These are phyloP conservation scores for Penicillium manginii DNA, from an alignment of 495 filamentous ascomycete genomes.

Conservation along the genomic window DNA sequence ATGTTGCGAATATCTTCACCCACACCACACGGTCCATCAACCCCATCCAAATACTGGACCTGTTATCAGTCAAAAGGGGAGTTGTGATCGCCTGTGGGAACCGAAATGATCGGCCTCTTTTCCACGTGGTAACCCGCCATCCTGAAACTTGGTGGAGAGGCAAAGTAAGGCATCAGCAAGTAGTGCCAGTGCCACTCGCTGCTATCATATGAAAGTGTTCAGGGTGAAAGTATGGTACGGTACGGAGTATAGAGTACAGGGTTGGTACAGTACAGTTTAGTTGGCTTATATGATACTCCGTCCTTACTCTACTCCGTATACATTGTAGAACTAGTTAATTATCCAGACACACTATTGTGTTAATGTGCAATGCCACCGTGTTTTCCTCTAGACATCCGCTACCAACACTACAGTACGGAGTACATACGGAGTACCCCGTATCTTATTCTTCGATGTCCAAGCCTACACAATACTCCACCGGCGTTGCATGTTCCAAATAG, in stretches of 20 bases:
- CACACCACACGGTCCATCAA: not conserved
- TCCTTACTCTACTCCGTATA: not conserved
- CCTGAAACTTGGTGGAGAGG: conserved; percentile 22
- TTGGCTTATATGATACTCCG: not conserved
- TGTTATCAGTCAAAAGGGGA: not conserved
- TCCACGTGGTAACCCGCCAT: conserved; percentile 21
- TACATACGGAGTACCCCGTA: not conserved
- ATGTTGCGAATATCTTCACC: conserved; percentile 1
- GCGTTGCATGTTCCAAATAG: conserved; percentile 10
- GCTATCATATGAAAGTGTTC: not conserved
- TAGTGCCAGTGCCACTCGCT: not conserved
- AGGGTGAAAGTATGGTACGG: not conserved
- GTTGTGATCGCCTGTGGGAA: not conserved
- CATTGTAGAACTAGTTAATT: not conserved
- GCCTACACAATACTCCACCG: conserved; percentile 1
- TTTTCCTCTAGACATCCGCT: too few species aligned
- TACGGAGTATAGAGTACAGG: not conserved
- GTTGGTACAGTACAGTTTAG: not conserved
- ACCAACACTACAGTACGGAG: too few species aligned
- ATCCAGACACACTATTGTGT: too few species aligned
- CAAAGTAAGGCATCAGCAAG: conserved; percentile 5
- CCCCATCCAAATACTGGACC: not conserved
- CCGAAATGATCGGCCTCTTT: conserved; percentile 16
- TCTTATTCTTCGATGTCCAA: not conserved
- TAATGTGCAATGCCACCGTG: too few species aligned